A percentile compares a stretch with the other conserved stretches of the same genome.
Conservation (phyloP, 768 basidiomycete species). For the Phanerochaete carnosa region DNA sequence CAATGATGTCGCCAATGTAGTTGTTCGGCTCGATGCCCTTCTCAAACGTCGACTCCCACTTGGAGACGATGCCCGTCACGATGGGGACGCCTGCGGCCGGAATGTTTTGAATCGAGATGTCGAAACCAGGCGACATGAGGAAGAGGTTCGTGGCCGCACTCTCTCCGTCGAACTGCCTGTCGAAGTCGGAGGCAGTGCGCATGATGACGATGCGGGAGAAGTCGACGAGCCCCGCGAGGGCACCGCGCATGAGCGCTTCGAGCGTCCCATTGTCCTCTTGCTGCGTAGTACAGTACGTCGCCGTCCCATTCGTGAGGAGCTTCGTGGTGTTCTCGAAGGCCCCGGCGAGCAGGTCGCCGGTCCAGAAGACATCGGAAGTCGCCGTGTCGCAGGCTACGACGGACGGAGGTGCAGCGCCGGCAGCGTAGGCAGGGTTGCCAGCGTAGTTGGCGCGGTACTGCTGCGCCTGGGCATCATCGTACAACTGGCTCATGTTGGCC, state of each 20-base stretch:
- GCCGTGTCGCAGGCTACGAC: slow-evolving; percentile 35
- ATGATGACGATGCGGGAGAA: slow-evolving; percentile 35
- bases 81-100: slow-evolving; percentile 33
- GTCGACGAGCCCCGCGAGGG: slow-evolving; percentile 30
- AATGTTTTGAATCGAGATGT: slow-evolving; percentile 33
- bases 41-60: slow-evolving; percentile 32
- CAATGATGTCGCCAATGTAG: slow-evolving; percentile 30
- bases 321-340: slow-evolving; percentile 36
- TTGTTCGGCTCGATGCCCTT: slow-evolving; percentile 30
- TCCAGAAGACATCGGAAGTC: slow-evolving; percentile 36
- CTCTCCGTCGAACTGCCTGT: slow-evolving; percentile 21
- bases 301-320: slow-evolving; percentile 32
- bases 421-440: slow-evolving; percentile 13
- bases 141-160: slow-evolving; percentile 28
- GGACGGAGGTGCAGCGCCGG: slow-evolving; percentile 29
- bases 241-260: slow-evolving; percentile 34
- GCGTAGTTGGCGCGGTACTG: slow-evolving; percentile 31
- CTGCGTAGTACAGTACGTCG: slow-evolving; percentile 30
- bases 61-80: slow-evolving; percentile 31
- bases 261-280: slow-evolving; percentile 42
- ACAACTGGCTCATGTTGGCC: slow-evolving; percentile 28
- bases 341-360: slow-evolving; percentile 32
- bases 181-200: slow-evolving; percentile 35
- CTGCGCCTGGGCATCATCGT: slow-evolving; percentile 28
- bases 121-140: slow-evolving; percentile 29